Evolutionary conservation across 2,329 filamentous ascomycete genomes (phyloP).

Genomic region (Hypoxylon sp.): DNA sequence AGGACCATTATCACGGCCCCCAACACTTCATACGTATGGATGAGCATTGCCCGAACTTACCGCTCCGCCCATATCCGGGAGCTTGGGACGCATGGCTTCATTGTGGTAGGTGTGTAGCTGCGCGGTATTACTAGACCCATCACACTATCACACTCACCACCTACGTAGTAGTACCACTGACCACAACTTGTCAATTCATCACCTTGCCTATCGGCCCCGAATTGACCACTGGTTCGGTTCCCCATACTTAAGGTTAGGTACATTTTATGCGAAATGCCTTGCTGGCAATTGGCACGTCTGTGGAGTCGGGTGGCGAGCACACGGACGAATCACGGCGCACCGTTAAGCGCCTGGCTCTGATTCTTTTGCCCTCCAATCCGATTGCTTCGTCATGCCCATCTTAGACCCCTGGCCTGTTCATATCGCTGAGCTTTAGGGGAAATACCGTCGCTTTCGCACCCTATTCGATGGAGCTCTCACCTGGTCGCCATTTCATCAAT

Average conservation of each 20-base stretch:
- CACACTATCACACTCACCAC: conserved; percentile 47
- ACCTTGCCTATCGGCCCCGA: conserved; percentile 24
- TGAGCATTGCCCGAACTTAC: conserved; percentile 20
- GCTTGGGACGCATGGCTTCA: conserved; percentile 36
- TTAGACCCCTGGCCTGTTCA: conserved; percentile 31
- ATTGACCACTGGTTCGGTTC: conserved; percentile 18
- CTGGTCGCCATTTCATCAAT: conserved; percentile 22
- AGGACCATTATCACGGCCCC: conserved; percentile 1
- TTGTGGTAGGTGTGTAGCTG: conserved; percentile 2
- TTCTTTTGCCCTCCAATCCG: conserved; percentile 37
- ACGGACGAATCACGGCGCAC: conserved; percentile 35
- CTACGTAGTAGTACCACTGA: not conserved
- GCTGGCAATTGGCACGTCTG: conserved; percentile 17
- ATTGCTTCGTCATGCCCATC: conserved; percentile 18
- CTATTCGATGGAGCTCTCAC: conserved; percentile 34
- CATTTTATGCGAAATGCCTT: not conserved
- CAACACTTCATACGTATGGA: conserved; percentile 4
- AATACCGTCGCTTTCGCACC: conserved; percentile 21
- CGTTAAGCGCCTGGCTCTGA: conserved; percentile 38
- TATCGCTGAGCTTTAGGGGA: conserved; percentile 25
- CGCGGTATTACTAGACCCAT: conserved; percentile 23
- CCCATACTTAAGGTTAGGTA: not conserved
- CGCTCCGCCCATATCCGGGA: conserved; percentile 31
- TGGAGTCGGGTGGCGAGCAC: conserved; percentile 23
- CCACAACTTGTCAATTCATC: conserved; percentile 27